Conservation (phyloP, 2,329 filamentous ascomycete genomes). For the Neoarthrinium moseri region DNA sequence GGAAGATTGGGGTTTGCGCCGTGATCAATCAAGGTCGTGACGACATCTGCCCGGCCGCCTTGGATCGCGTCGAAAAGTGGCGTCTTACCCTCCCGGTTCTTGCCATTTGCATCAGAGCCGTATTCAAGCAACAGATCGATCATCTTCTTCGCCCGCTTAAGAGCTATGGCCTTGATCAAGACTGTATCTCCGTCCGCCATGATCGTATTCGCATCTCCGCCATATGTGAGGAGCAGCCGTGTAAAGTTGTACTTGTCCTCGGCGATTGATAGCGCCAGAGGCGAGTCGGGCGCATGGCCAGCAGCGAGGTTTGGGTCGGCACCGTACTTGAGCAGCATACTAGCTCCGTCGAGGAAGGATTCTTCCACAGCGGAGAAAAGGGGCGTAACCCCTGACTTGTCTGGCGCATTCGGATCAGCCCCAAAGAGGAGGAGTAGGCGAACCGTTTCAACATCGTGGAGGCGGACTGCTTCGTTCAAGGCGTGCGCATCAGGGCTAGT, state of each 20-base stretch:
- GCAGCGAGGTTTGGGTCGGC: constrained; percentile 54
- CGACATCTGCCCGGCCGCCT: constrained; percentile 54
- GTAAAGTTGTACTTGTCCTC: constrained; percentile 55
- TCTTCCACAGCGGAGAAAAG: constrained; percentile 50
- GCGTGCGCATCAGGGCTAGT: constrained; percentile 43
- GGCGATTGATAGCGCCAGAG: constrained; percentile 49
- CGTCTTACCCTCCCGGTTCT: constrained; percentile 62
- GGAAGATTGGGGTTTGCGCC: constrained; percentile 67
- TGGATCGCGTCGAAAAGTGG: constrained; percentile 63
- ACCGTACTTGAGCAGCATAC: constrained; percentile 63
- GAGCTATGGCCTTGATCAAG: constrained; percentile 59
- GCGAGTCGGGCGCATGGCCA: constrained; percentile 51
- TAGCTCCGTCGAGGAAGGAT: constrained; percentile 55
- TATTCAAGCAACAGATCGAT: constrained; percentile 60
- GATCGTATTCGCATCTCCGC: constrained; percentile 54
- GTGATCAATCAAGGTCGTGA: constrained; percentile 52
- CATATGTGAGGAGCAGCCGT: constrained; percentile 60
- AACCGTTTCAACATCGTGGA: constrained; percentile 51
- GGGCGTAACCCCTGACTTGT: constrained; percentile 49
- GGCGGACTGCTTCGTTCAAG: constrained; percentile 51
- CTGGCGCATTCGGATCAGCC: constrained; percentile 52
- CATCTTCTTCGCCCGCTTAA: constrained; percentile 51
- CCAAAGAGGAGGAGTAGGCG: constrained; percentile 57
- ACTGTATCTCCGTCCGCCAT: constrained; percentile 59
- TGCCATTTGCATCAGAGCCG: constrained; percentile 55